Percentiles rank a stretch among this genome's conserved stretches.
Conservation (phyloP, 2,329 filamentous ascomycete genomes). For the Bipolaris sorokiniana region DNA sequence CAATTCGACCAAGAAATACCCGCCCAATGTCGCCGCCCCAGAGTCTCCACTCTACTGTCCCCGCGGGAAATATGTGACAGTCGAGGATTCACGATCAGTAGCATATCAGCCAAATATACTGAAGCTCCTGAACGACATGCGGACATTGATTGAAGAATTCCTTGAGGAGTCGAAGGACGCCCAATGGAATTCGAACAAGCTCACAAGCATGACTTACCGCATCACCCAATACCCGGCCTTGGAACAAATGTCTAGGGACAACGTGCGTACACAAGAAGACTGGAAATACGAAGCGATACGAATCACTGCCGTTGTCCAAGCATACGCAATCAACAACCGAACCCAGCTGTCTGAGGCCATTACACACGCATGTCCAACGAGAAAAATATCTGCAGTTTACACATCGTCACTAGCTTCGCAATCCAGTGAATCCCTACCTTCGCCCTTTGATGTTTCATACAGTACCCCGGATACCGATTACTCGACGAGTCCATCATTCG, state of each 20-base stretch:
- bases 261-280: conserved; percentile 25
- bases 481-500: conserved; percentile 23
- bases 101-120: conserved; percentile 12
- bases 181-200: conserved; percentile 23
- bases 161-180: conserved; percentile 28
- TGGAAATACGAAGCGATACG: conserved; percentile 48
- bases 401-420: conserved; percentile 14
- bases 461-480: conserved; percentile 28
- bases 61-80: conserved; percentile 33
- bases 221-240: conserved; percentile 29
- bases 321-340: conserved; percentile 38
- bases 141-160: conserved; percentile 41
- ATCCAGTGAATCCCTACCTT: conserved; percentile 25
- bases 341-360: conserved; percentile 39
- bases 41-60: conserved; percentile 48
- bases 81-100: conserved; percentile 26
- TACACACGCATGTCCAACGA: conserved; percentile 12
- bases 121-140: conserved; percentile 37
- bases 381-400: conserved; percentile 5
- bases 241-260: conserved; percentile 15
- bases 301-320: conserved; percentile 39
- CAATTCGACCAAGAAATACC: conserved; percentile 22
- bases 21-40: conserved; percentile 32
- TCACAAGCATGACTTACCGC: conserved; percentile 28
- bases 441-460: conserved; percentile 22